Conservation (phyloP, 495 filamentous ascomycete species). For the Penicillium alfredii region DNA sequence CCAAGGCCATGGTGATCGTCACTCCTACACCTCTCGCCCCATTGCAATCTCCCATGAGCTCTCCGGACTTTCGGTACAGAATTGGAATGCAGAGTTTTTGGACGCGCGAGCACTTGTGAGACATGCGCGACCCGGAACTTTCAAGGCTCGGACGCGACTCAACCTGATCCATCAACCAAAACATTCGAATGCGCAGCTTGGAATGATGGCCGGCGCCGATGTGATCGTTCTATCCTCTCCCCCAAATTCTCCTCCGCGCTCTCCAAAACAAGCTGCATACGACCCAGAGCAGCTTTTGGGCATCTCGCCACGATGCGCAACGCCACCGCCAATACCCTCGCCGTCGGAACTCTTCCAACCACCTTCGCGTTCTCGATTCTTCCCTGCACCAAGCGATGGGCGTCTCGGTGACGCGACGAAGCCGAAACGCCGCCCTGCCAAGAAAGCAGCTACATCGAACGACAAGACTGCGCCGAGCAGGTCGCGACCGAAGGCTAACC, state of each 20-base stretch:
- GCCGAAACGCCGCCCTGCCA: conserved; percentile 7
- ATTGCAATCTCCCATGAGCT: conserved; percentile 3
- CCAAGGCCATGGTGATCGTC: conserved; percentile 30
- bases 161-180: conserved; percentile 1
- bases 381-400: conserved; percentile 11
- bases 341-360: conserved; percentile 29
- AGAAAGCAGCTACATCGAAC: conserved; percentile 2
- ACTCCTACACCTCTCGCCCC: no score
- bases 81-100: no score
- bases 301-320: conserved; percentile 15
- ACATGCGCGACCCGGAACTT: background rate
- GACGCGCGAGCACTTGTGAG: no score
- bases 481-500: conserved; percentile 15
- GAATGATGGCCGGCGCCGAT: conserved; percentile 29
- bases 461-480: conserved; percentile 8
- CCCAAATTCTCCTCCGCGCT: conserved; percentile 21
- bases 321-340: conserved; percentile 30
- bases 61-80: no score
- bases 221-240: conserved; percentile 40
- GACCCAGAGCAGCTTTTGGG: conserved; percentile 10
- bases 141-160: background rate
- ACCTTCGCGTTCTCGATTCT: conserved; percentile 27
- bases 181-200: conserved; percentile 5
- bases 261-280: conserved; percentile 11
- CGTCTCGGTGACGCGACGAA: conserved; percentile 1